Evolutionary conservation across 2,329 filamentous ascomycete genomes (phyloP).

Genomic region (Ceratocystis variospora): DNA sequence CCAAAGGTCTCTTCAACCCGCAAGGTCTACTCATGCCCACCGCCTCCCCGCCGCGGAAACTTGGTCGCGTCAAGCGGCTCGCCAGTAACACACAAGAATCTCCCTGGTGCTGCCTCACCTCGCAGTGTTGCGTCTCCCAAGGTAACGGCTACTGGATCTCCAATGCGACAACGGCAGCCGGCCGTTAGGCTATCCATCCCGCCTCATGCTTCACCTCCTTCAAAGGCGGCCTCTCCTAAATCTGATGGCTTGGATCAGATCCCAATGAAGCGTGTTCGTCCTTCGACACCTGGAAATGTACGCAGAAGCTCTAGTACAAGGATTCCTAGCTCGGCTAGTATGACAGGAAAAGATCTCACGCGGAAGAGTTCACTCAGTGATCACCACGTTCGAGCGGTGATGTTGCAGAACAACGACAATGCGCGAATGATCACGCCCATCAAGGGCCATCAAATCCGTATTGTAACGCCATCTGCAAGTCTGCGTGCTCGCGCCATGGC

Average conservation of each 20-base stretch:
- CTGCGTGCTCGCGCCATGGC: constrained; percentile 3
- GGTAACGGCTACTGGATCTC: constrained; percentile 6
- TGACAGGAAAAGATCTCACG: neutral
- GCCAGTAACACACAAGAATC: neutral
- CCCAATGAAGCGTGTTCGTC: constrained; percentile 5
- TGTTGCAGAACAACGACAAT: constrained; percentile 10
- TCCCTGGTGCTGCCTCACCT: neutral
- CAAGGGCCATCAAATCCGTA: constrained; percentile 10
- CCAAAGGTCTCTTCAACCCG: neutral
- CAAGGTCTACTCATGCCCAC: constrained; percentile 15
- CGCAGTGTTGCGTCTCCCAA: neutral
- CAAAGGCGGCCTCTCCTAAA: neutral
- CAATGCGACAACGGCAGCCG: constrained; percentile 6
- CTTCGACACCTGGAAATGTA: neutral
- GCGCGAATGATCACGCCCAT: constrained; percentile 15
- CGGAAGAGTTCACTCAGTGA: neutral
- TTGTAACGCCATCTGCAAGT: constrained; percentile 5
- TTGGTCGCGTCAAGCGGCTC: neutral
- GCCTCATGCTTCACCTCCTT: constrained; percentile 6
- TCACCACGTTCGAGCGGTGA: neutral
- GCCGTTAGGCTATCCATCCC: neutral
- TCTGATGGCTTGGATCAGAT: neutral
- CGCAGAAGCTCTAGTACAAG: neutral
- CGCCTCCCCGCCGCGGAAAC: constrained; percentile 2
- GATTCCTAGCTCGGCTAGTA: neutral